phyloP scores from a whole-genome alignment of 345 rosid species.

The Kandelia obovata region DNA sequence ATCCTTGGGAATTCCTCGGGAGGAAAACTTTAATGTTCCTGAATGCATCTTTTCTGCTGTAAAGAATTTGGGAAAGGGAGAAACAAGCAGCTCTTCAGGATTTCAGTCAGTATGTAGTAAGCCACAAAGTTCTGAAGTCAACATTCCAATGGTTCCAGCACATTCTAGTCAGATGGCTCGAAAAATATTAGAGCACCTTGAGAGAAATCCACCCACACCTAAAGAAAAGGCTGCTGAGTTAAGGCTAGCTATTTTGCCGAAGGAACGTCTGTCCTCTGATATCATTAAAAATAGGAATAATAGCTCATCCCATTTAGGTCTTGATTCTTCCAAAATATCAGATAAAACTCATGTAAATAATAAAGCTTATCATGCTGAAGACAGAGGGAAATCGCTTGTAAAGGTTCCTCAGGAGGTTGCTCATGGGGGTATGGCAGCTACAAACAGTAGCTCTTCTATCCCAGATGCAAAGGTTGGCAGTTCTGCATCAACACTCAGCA shows the following conservation, averaged over 20 bases:
- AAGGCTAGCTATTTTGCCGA: slow-evolving; percentile 60
- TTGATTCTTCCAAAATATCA: slow-evolving; percentile 22
- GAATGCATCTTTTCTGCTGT: slow-evolving; percentile 30
- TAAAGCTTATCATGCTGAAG: slow-evolving; percentile 34
- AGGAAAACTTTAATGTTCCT: slow-evolving; percentile 32
- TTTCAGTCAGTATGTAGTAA: slow-evolving; percentile 34
- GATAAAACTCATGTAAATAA: slow-evolving; percentile 28
- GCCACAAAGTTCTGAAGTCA: slow-evolving; percentile 36
- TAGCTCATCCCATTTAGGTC: slow-evolving; percentile 26
- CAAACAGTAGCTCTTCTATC: slow-evolving; percentile 27
- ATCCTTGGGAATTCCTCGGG: slow-evolving; percentile 30
- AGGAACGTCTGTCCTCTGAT: slow-evolving; percentile 40
- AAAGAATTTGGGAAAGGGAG: slow-evolving; percentile 43
- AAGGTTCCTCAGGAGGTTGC: slow-evolving; percentile 27
- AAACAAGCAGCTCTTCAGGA: slow-evolving; percentile 34
- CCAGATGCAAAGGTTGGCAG: slow-evolving; percentile 25
- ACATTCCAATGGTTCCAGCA: slow-evolving; percentile 52
- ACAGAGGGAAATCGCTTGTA: slow-evolving; percentile 29
- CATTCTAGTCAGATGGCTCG: slow-evolving; percentile 79
- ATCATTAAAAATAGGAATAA: slow-evolving; percentile 22
- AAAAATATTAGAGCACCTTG: slow-evolving; percentile 76
- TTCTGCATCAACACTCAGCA: slow-evolving; percentile 17
- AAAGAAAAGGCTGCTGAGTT: slow-evolving; percentile 68
- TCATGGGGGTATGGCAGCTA: slow-evolving; percentile 24
- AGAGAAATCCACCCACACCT: slow-evolving; percentile 61